phyloP scores from a whole-genome alignment of 345 rosid species.

The Noccaea caerulescens region DNA sequence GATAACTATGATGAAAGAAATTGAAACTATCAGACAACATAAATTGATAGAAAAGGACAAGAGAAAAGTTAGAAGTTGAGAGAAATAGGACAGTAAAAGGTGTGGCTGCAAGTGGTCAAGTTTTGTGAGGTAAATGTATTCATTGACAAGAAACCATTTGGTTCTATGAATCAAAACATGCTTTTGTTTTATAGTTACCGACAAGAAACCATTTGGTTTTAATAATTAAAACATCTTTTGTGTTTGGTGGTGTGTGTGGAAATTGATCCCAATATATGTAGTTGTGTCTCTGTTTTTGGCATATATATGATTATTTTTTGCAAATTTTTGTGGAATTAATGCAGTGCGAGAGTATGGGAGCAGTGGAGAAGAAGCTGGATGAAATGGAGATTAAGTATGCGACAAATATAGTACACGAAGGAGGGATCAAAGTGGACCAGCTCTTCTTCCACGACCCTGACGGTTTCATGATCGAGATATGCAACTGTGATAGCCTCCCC shows the following conservation, averaged over 20 bases:
- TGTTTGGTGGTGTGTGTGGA: not conserved
- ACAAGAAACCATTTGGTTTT: not conserved
- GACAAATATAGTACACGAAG: conserved; percentile 63
- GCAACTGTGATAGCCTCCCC: conserved; percentile 76
- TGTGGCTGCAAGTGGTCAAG: not conserved
- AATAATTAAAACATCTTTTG: not conserved
- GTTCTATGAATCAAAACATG: not conserved
- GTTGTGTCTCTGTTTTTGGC: conserved; percentile 32
- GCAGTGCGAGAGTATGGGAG: conserved; percentile 73
- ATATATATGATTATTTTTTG: not conserved
- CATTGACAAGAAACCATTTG: not conserved
- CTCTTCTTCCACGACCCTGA: conserved; percentile 85
- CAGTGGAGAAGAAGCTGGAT: conserved; percentile 66
- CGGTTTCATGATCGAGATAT: conserved; percentile 83
- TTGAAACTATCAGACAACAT: not conserved
- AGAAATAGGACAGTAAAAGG: not conserved
- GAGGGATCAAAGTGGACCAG: conserved; percentile 73
- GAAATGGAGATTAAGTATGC: conserved; percentile 64
- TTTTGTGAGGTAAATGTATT: conserved; percentile 7
- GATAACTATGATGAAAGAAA: not conserved
- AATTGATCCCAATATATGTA: not conserved
- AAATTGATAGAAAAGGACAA: not conserved
- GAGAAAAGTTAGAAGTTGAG: not conserved
- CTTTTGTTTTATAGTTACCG: not conserved
- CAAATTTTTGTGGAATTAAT: not conserved